These are phyloP conservation scores for Cicer bijugum DNA, from an alignment of 306 rosid genomes.

Conservation along the genomic window DNA sequence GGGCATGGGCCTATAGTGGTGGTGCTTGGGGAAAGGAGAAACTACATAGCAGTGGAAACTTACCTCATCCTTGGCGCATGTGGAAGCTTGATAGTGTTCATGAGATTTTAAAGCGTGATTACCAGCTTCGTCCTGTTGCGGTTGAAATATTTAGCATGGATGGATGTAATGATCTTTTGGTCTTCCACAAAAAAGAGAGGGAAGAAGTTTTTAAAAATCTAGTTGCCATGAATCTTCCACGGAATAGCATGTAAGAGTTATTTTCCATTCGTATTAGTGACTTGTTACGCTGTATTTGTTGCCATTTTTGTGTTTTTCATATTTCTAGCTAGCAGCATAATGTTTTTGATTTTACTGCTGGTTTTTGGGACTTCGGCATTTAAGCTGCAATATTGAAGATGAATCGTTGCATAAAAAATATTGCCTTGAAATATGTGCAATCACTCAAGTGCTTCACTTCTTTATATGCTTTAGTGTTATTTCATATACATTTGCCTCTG, in stretches of 20 bases:
- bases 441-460: conserved; percentile 20
- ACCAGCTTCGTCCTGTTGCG: conserved; percentile 99
- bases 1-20: conserved; percentile 99
- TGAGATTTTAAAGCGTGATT: conserved; percentile 99
- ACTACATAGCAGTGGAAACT: conserved; percentile 75
- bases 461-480: conserved; percentile 21
- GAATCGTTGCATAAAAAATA: conserved; percentile 24
- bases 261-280: conserved; percentile 28
- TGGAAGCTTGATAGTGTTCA: conserved; percentile 98
- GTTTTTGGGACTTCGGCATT: conserved; percentile 20
- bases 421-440: conserved; percentile 29
- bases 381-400: conserved; percentile 37
- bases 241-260: conserved; percentile 86
- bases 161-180: conserved; percentile 97
- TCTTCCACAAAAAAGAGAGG: conserved; percentile 97
- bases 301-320: conserved; percentile 14
- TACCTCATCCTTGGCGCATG: conserved; percentile 96
- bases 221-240: conserved; percentile 93
- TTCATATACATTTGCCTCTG: conserved; percentile 6
- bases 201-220: conserved; percentile 95
- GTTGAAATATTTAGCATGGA: conserved; percentile 99
- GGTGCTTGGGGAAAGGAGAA: conserved; percentile 99
- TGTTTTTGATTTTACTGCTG: conserved; percentile 38
- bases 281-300: conserved; percentile 37
- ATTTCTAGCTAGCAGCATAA: conserved; percentile 14